Conservation (phyloP, 805 yeast species). For the Hanseniaspora pseudoguilliermondii region DNA sequence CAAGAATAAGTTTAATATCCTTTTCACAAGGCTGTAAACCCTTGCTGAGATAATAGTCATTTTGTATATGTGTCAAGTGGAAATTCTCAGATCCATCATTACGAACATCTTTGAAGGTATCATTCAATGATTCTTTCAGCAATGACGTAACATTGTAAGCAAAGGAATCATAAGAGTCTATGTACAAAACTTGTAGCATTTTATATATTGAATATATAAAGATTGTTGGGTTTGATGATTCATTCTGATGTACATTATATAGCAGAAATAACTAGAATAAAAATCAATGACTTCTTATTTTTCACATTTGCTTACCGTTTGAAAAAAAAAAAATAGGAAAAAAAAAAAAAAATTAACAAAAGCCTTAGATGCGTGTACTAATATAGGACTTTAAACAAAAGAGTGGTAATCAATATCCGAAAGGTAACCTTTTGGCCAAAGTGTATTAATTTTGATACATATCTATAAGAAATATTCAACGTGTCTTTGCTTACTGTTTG, state of each 20-base stretch:
- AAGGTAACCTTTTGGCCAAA: neutral
- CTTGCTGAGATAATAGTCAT: conserved; percentile 33
- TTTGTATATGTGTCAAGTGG: conserved; percentile 38
- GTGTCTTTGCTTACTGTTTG: conserved; percentile 24
- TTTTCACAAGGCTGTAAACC: conserved; percentile 24
- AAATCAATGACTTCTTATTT: neutral
- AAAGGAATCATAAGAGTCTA: conserved; percentile 94
- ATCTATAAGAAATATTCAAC: conserved; percentile 26
- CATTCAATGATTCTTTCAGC: conserved; percentile 34
- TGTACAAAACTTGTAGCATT: conserved; percentile 24
- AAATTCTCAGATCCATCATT: conserved; percentile 27
- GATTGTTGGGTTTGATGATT: no score
- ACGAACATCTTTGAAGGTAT: conserved; percentile 32
- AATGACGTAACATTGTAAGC: conserved; percentile 55
- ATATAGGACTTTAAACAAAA: neutral
- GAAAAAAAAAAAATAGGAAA: neutral
- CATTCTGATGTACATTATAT: no score
- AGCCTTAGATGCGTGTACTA: neutral
- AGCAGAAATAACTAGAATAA: neutral
- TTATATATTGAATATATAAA: neutral
- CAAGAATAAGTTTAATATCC: conserved; percentile 26
- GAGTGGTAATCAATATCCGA: neutral
- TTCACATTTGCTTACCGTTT: neutral
- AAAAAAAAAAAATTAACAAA: no score
- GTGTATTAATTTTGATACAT: neutral